phyloP scores from a whole-genome alignment of 140 eudicot species.

The Artemisia princeps region DNA sequence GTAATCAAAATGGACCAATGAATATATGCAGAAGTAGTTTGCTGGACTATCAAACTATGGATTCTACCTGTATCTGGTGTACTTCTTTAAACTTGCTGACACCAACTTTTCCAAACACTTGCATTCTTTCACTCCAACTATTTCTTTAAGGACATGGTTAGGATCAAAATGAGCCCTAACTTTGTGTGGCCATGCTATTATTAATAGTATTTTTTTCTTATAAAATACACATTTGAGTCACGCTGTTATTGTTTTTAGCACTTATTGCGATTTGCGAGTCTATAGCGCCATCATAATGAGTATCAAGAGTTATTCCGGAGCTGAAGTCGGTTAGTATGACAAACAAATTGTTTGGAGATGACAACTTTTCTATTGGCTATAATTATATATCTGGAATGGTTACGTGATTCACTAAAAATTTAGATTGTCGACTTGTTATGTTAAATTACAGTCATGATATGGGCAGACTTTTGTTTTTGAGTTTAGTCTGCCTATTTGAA shows the following conservation, averaged over 20 bases:
- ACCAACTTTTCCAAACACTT: neutral
- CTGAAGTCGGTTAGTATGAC: neutral
- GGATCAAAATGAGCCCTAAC: neutral
- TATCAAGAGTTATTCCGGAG: neutral
- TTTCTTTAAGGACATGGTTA: slow-evolving; percentile 3
- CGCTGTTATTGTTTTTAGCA: neutral
- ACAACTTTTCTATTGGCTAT: neutral
- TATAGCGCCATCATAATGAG: neutral
- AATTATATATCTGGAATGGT: neutral
- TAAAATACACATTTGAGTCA: neutral
- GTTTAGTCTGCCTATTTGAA: neutral
- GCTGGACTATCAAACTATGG: neutral
- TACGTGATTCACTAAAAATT: neutral
- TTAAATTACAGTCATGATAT: neutral
- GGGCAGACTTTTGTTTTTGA: no score
- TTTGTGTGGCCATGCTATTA: neutral
- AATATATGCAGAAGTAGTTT: neutral
- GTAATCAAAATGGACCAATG: neutral
- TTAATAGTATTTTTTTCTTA: neutral
- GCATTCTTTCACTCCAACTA: neutral
- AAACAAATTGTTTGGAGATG: neutral
- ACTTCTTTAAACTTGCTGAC: neutral
- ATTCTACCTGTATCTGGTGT: neutral
- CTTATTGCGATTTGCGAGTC: neutral
- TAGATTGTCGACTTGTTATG: neutral